Evolutionary conservation across 1,139 yeast genomes (phyloP).

Genomic region (Pichia sp.): DNA sequence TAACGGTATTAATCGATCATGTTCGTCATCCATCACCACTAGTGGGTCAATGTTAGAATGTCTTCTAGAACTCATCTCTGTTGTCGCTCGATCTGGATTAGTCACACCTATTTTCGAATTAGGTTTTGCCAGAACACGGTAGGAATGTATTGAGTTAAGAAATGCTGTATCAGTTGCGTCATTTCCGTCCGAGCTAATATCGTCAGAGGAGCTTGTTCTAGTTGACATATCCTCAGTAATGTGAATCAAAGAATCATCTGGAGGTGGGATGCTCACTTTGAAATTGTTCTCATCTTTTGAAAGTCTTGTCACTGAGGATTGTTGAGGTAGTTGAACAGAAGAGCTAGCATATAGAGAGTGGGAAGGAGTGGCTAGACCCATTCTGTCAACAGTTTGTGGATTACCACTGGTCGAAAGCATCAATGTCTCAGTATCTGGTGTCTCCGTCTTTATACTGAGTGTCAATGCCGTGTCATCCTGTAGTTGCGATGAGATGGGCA

Average conservation of each 20-base stretch:
- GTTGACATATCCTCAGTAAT: constrained; percentile 11
- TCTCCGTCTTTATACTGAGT: constrained; percentile 1
- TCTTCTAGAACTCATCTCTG: not conserved
- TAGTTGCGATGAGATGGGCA: not conserved
- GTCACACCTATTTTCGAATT: not conserved
- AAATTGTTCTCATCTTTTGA: constrained; percentile 11
- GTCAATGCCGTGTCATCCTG: not conserved
- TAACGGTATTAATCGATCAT: not conserved
- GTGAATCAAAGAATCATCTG: constrained; percentile 7
- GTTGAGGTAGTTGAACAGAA: not conserved
- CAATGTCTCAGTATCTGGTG: not conserved
- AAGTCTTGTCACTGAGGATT: not conserved
- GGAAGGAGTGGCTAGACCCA: not conserved
- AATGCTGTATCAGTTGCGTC: not conserved
- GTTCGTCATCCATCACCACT: not conserved
- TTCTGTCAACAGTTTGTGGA: not conserved
- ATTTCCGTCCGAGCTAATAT: not conserved
- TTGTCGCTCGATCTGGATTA: not conserved
- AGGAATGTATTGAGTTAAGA: constrained; percentile 3
- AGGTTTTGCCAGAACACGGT: constrained; percentile 13
- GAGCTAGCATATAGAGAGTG: not conserved
- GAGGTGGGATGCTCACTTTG: constrained; percentile 8
- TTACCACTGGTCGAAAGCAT: not conserved
- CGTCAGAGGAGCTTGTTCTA: constrained; percentile 11
- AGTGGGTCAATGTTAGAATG: constrained; percentile 12